Base-by-base conservation (phyloP, 139 green algal species). In the Medakamo hakoo region DNA sequence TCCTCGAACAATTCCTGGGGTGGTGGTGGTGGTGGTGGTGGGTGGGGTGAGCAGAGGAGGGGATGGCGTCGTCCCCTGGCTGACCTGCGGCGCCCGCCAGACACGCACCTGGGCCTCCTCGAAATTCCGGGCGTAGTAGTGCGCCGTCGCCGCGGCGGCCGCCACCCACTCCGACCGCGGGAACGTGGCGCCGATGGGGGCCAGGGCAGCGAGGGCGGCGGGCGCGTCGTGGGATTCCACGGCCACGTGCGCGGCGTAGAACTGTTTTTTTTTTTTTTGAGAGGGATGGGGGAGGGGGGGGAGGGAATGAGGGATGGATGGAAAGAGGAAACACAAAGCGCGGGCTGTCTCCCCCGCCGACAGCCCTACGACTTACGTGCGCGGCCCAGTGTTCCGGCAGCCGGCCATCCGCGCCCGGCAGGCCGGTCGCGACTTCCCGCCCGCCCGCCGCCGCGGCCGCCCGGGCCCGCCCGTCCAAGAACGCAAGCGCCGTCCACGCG, bases 81-180 rank as follows among this genome's bases (percentile, higher is more conserved):
- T n/a, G n/a, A n/a, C n/a, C n/a, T n/a, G n/a, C n/a, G n/a, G n/a
- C n/a, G n/a, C n/a, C n/a, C n/a, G n/a, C n/a, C n/a, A n/a, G n/a
- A n/a, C n/a, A n/a, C n/a, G n/a, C n/a, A n/a, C n/a, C n/a, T n/a
- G n/a, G n/a, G n/a, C n/a, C n/a, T n/a, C 75, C 28, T 95, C 85
- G 73, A 88, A 95, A 65, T 94, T 90, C 64, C 91, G 81, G 59
- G 87, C 74, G 66, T 86, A 87, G 86, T 97, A 95, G 73, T 97
- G 86, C 32, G 84, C 92, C 49, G 78, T 72, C 3, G 90, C 92
- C 32, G 85, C 84, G 14, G 76, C 63, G 0, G 61, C 68, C 25
- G 87, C 68, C n/a, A 95, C 66, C 55, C 76, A 80, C 19, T 82
- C 73, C 16, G 73, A 87, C 5, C 71, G 55, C 3, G 84, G 85